Percentiles rank a stretch among this genome's conserved stretches.
These are phyloP conservation scores for Camelina sativa DNA, from an alignment of 345 rosid species.

Conservation along the genomic window DNA sequence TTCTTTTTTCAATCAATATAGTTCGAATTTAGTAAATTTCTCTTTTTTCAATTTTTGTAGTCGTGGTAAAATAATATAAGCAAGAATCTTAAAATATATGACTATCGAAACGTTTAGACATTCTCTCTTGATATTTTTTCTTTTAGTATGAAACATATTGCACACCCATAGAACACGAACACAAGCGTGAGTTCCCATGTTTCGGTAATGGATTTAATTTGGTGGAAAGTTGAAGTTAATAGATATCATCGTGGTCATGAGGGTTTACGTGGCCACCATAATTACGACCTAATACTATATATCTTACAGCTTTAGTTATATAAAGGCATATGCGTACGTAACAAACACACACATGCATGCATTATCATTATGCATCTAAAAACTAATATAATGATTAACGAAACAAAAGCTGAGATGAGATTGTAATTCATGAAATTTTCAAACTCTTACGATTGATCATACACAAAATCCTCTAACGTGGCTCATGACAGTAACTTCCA, in stretches of 20 bases:
- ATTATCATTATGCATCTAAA: constrained; percentile 31
- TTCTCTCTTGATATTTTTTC: neutral
- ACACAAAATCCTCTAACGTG: neutral
- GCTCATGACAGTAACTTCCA: neutral
- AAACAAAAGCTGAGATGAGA: constrained; percentile 24
- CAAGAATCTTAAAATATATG: neutral
- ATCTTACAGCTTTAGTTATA: constrained; percentile 26
- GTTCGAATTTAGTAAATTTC: neutral
- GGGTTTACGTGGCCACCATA: constrained; percentile 42
- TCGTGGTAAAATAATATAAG: neutral
- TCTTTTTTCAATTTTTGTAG: neutral
- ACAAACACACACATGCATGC: constrained; percentile 36
- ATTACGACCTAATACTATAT: constrained; percentile 33
- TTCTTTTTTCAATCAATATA: neutral
- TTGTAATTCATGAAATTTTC: constrained; percentile 13
- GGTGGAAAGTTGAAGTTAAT: constrained; percentile 5
- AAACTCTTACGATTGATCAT: neutral
- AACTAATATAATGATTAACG: constrained; percentile 7
- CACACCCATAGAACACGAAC: constrained; percentile 11
- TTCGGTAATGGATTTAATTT: constrained; percentile 3
- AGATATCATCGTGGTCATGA: constrained; percentile 34
- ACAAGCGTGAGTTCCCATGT: constrained; percentile 13
- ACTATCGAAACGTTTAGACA: neutral
- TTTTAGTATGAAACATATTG: neutral
- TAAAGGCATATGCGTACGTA: constrained; percentile 32